Percentiles rank a stretch among this genome's conserved stretches.
Conservation (phyloP, 2,329 filamentous ascomycete genomes). For the Apiospora pterosperma region DNA sequence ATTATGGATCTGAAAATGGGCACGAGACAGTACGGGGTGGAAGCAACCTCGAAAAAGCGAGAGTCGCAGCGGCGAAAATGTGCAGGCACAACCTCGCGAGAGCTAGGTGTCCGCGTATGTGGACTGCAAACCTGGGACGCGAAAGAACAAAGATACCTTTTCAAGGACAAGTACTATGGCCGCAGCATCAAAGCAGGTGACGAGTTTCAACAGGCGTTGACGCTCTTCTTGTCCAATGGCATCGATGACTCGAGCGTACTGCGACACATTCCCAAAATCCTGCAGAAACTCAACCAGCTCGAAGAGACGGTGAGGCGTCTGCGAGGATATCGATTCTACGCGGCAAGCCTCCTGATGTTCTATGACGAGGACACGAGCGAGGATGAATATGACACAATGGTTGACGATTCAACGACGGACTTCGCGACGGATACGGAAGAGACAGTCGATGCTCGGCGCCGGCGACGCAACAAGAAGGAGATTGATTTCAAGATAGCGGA, state of each 20-base stretch:
- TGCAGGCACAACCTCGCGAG: conserved; percentile 82
- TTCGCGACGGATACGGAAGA: conserved; percentile 58
- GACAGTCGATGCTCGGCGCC: conserved; percentile 30
- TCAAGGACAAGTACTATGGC: conserved; percentile 97
- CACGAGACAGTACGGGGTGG: conserved; percentile 91
- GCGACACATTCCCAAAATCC: conserved; percentile 81
- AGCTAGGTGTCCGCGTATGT: conserved; percentile 89
- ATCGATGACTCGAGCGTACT: conserved; percentile 75
- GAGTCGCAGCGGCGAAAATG: conserved; percentile 92
- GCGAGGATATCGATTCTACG: conserved; percentile 89
- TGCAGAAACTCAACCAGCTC: conserved; percentile 78
- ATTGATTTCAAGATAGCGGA: conserved; percentile 97
- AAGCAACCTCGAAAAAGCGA: conserved; percentile 88
- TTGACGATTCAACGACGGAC: conserved; percentile 57
- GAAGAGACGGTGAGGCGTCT: conserved; percentile 79
- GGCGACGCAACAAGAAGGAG: conserved; percentile 47
- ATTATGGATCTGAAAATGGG: conserved; percentile 99
- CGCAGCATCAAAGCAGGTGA: conserved; percentile 80
- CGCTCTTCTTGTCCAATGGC: conserved; percentile 87
- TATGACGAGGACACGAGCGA: conserved; percentile 79
- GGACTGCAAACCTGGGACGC: conserved; percentile 96
- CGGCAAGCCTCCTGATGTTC: conserved; percentile 89
- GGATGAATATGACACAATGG: conserved; percentile 48
- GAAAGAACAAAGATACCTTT: conserved; percentile 79
- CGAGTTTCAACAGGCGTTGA: conserved; percentile 86